Evolutionary conservation across 495 filamentous ascomycete species (phyloP).

Genomic region (Penicillium egyptiacum): DNA sequence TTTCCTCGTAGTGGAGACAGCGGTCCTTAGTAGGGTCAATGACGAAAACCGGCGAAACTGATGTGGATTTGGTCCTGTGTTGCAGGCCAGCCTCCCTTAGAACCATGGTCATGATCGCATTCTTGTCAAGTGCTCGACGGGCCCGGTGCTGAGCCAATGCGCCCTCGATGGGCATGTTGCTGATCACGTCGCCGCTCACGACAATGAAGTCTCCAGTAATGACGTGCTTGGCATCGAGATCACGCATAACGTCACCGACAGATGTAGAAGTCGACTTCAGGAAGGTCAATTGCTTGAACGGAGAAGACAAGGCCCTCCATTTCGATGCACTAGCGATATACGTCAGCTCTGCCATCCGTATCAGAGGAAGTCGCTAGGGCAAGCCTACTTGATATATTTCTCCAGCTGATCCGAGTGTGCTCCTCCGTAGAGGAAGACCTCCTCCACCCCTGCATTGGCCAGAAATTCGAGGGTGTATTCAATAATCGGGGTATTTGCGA

Average conservation of each 20-base stretch:
- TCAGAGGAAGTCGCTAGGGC: not conserved
- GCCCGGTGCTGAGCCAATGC: constrained; percentile 77
- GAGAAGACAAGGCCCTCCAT: constrained; percentile 71
- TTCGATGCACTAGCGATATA: constrained; percentile 54
- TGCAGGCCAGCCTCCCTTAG: constrained; percentile 71
- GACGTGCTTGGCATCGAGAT: constrained; percentile 82
- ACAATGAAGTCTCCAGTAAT: constrained; percentile 90
- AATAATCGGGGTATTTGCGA: constrained; percentile 92
- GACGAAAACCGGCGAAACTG: constrained; percentile 78
- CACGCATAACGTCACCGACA: constrained; percentile 91
- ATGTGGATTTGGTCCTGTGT: constrained; percentile 73
- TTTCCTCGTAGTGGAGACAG: constrained; percentile 92
- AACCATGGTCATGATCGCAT: constrained; percentile 98
- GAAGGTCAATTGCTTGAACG: constrained; percentile 79
- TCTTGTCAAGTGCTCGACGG: constrained; percentile 80
- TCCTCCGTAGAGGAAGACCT: constrained; percentile 88
- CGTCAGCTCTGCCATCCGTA: constrained; percentile 12
- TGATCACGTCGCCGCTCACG: constrained; percentile 91
- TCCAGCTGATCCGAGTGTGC: constrained; percentile 89
- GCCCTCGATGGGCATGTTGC: constrained; percentile 79
- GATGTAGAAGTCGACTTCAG: constrained; percentile 85
- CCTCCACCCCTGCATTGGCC: constrained; percentile 86
- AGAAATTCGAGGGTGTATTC: constrained; percentile 98
- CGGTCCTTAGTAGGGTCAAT: constrained; percentile 76
- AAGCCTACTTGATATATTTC: constrained; percentile 66